These are phyloP conservation scores for Linnemannia schmuckeri DNA, from an alignment of 192 early-diverging fungal genomes.

Conservation along the genomic window DNA sequence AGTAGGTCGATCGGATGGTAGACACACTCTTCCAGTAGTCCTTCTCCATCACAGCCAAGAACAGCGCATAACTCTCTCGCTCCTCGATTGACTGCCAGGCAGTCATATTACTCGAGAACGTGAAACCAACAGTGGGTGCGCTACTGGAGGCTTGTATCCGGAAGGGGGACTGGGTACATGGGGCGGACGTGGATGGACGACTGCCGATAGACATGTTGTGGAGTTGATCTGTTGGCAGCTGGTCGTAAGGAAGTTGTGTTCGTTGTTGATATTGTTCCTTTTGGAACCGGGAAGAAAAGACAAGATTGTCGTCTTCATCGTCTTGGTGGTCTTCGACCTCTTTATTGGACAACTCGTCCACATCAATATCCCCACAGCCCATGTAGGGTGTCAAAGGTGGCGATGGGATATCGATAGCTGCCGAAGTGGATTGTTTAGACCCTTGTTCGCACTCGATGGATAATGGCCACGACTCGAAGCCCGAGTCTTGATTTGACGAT, in stretches of 20 bases:
- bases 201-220: slow-evolving; percentile 11
- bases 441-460: not conserved
- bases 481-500: not conserved
- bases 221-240: not conserved
- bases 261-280: not conserved
- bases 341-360: not conserved
- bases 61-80: slow-evolving; percentile 20
- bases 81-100: slow-evolving; percentile 22
- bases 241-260: not conserved
- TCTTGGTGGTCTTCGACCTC: not conserved
- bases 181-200: slow-evolving; percentile 29
- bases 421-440: slow-evolving; percentile 20
- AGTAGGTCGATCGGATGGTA: slow-evolving; percentile 49
- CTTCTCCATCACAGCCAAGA: slow-evolving; percentile 32
- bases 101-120: slow-evolving; percentile 22
- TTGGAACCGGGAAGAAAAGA: slow-evolving; percentile 30
- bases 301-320: not conserved
- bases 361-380: slow-evolving; percentile 1
- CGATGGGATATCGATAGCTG: slow-evolving; percentile 41
- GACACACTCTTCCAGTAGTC: slow-evolving; percentile 53
- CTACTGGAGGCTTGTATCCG: slow-evolving; percentile 2
- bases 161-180: not conserved
- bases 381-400: slow-evolving; percentile 38
- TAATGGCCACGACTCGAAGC: not conserved
- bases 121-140: slow-evolving; percentile 8